A percentile compares a stretch with the other conserved stretches of the same genome.
phyloP scores from a whole-genome alignment of 2,329 filamentous ascomycete genomes.

The Alternaria brassicicola region DNA sequence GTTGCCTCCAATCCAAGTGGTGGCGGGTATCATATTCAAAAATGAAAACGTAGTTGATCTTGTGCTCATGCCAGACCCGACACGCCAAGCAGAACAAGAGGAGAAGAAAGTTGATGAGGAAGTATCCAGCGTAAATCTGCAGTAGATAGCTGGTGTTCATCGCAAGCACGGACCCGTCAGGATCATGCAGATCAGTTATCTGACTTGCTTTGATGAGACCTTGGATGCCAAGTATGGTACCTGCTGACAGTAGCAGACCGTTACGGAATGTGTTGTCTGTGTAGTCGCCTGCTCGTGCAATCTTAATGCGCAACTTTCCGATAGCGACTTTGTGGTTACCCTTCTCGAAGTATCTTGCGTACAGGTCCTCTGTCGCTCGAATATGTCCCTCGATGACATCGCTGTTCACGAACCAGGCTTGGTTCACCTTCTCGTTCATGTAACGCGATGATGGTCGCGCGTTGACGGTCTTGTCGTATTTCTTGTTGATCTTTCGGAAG shows the following conservation, averaged over 20 bases:
- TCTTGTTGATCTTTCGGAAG: constrained; percentile 98
- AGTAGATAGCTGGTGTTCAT: constrained; percentile 61
- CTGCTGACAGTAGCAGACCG: constrained; percentile 55
- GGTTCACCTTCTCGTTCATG: constrained; percentile 89
- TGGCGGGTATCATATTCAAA: constrained; percentile 94
- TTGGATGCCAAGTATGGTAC: constrained; percentile 52
- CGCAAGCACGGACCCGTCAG: constrained; percentile 19
- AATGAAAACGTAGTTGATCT: constrained; percentile 95
- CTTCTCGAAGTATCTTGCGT: constrained; percentile 90
- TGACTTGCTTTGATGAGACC: constrained; percentile 50
- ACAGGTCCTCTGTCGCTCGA: constrained; percentile 83
- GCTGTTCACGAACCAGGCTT: constrained; percentile 89
- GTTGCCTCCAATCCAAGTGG: constrained; percentile 85
- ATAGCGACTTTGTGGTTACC: constrained; percentile 92
- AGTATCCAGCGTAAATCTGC: constrained; percentile 90
- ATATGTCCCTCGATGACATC: constrained; percentile 83
- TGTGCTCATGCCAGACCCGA: constrained; percentile 78
- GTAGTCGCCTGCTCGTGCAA: constrained; percentile 63
- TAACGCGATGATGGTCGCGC: constrained; percentile 79
- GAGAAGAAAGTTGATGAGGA: constrained; percentile 80
- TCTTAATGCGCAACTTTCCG: constrained; percentile 80
- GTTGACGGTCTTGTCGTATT: constrained; percentile 91
- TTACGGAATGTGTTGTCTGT: constrained; percentile 65
- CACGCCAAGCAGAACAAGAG: constrained; percentile 86
- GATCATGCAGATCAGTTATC: constrained; percentile 31